A percentile compares a stretch with the other conserved stretches of the same genome.
These are phyloP conservation scores for Fusarium cyanostomum DNA, from an alignment of 2,329 filamentous ascomycete species.

Conservation along the genomic window DNA sequence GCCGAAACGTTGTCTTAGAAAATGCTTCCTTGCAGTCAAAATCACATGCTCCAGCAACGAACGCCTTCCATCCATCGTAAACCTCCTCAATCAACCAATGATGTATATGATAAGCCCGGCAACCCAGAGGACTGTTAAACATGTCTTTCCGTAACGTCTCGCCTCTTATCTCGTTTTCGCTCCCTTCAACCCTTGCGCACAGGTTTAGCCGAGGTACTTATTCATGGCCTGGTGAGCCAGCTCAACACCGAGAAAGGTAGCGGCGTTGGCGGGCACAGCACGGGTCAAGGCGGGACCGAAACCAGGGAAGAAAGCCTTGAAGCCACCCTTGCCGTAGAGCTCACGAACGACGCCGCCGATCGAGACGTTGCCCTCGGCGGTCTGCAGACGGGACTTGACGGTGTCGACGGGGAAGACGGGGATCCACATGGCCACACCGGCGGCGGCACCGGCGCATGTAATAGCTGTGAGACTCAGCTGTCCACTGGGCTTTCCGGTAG, in stretches of 20 bases:
- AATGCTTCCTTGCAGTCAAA: constrained; percentile 1
- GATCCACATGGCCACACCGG: constrained; percentile 99
- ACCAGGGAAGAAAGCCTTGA: constrained; percentile 96
- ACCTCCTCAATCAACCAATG: constrained; percentile 1
- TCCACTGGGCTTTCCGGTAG: constrained; percentile 76
- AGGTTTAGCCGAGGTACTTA: constrained; percentile 68
- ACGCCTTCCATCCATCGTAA: constrained; percentile 28
- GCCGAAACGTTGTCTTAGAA: not conserved
- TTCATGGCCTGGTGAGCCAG: constrained; percentile 85
- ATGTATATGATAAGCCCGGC: not conserved
- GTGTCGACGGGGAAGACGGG: constrained; percentile 98
- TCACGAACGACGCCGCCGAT: constrained; percentile 82
- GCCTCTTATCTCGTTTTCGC: not conserved
- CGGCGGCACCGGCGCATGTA: constrained; percentile 85
- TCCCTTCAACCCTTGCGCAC: not conserved
- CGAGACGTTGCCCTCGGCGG: constrained; percentile 83
- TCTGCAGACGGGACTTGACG: constrained; percentile 93
- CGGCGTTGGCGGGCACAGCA: constrained; percentile 95
- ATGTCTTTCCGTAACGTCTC: not conserved
- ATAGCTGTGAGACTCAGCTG: constrained; percentile 84
- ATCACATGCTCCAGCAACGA: not conserved
- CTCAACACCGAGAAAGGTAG: constrained; percentile 90
- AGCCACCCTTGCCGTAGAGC: constrained; percentile 83
- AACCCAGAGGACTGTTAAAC: constrained; percentile 25
- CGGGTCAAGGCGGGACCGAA: constrained; percentile 92